Evolutionary conservation across 805 yeast genomes (phyloP).

Genomic region (Hanseniaspora vineae): DNA sequence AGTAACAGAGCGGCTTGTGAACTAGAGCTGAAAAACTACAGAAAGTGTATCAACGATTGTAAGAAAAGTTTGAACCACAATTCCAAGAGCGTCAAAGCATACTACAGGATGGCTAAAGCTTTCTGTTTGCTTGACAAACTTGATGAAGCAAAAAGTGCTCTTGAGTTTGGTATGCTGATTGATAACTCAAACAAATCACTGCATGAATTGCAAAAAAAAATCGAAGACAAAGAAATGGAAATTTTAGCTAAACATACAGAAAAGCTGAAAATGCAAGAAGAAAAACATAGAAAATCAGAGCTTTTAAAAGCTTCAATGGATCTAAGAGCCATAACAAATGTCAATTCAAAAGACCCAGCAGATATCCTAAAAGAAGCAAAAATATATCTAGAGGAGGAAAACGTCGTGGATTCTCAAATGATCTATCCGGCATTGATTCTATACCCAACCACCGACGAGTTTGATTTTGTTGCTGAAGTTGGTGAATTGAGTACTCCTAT

Average conservation of each 20-base stretch:
- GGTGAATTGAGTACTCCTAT: conserved; percentile 59
- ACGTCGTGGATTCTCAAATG: conserved; percentile 63
- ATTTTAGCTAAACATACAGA: conserved; percentile 19
- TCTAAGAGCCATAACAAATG: conserved; percentile 40
- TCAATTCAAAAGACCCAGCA: conserved; percentile 40
- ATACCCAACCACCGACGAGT: conserved; percentile 75
- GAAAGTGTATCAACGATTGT: conserved; percentile 81
- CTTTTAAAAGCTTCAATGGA: conserved; percentile 47
- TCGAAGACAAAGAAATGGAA: conserved; percentile 28
- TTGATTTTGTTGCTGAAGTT: conserved; percentile 65
- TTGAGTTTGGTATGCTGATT: conserved; percentile 49
- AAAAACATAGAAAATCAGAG: conserved; percentile 18
- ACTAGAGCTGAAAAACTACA: conserved; percentile 68
- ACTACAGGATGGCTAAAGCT: conserved; percentile 75
- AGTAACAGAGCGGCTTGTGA: conserved; percentile 88
- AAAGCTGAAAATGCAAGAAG: conserved; percentile 24
- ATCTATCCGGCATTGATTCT: conserved; percentile 70
- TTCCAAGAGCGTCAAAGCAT: conserved; percentile 68
- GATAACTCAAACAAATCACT: conserved; percentile 52
- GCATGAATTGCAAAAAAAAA: conserved; percentile 29
- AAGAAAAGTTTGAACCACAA: conserved; percentile 52
- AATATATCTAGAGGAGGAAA: conserved; percentile 46
- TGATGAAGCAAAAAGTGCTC: conserved; percentile 60
- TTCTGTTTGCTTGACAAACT: conserved; percentile 51
- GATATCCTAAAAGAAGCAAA: conserved; percentile 42